phyloP scores from a whole-genome alignment of 352 stramenopile species.

The Phytophthora sp. region DNA sequence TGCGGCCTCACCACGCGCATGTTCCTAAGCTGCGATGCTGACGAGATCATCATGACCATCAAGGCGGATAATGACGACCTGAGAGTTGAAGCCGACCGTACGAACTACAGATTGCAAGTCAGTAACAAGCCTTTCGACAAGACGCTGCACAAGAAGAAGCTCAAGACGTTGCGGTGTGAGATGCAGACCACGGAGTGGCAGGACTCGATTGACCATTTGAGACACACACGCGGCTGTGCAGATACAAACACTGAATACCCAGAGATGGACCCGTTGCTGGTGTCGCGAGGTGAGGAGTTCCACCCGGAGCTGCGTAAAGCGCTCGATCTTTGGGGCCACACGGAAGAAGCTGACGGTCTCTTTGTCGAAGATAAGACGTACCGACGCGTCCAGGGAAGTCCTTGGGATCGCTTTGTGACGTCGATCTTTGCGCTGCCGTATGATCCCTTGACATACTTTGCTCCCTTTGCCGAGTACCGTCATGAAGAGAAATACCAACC shows the following conservation, averaged over 20 bases:
- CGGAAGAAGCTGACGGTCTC: constrained; percentile 72
- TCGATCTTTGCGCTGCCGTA: constrained; percentile 70
- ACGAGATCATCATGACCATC: constrained; percentile 88
- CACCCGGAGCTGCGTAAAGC: constrained; percentile 63
- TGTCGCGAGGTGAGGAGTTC: constrained; percentile 64
- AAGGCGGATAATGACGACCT: constrained; percentile 82
- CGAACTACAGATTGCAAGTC: constrained; percentile 72
- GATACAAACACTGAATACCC: constrained; percentile 46
- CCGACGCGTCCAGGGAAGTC: constrained; percentile 27
- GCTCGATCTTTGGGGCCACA: constrained; percentile 74
- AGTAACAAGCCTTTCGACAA: constrained; percentile 78
- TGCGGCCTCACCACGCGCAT: constrained; percentile 82
- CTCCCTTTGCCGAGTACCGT: constrained; percentile 78
- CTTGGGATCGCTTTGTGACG: constrained; percentile 53
- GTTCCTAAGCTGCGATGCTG: constrained; percentile 74
- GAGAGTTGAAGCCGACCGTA: constrained; percentile 71
- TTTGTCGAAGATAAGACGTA: constrained; percentile 59
- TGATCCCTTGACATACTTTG: constrained; percentile 84
- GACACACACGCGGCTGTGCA: constrained; percentile 47
- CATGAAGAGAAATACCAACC: constrained; percentile 75
- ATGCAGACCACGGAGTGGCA: constrained; percentile 58
- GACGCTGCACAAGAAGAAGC: constrained; percentile 60
- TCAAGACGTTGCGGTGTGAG: constrained; percentile 52
- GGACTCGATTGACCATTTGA: constrained; percentile 66
- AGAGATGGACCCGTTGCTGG: constrained; percentile 80